Conservation (phyloP, 2,329 filamentous ascomycete species). For the Phaeosphaeriaceae sp. region DNA sequence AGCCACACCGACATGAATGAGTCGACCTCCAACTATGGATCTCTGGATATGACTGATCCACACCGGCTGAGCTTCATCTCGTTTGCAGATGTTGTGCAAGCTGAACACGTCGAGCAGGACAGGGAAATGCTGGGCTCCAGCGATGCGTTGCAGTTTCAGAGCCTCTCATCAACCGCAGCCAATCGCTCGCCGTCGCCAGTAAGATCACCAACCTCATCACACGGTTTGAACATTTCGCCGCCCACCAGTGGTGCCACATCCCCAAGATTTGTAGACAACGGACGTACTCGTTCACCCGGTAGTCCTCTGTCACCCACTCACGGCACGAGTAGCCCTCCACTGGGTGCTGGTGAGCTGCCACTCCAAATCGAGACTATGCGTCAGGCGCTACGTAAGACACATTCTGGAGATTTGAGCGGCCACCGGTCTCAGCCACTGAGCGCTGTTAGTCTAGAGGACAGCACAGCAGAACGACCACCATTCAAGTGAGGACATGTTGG, state of each 20-base stretch:
- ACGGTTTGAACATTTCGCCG: conserved; percentile 71
- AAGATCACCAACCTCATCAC: conserved; percentile 77
- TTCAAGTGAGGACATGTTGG: conserved; percentile 34
- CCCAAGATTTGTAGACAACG: conserved; percentile 73
- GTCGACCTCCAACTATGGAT: conserved; percentile 73
- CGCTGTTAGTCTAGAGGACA: conserved; percentile 48
- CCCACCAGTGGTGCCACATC: conserved; percentile 78
- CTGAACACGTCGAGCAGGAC: conserved; percentile 73
- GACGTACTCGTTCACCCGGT: conserved; percentile 63
- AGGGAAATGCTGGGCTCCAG: conserved; percentile 47
- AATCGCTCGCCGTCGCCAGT: conserved; percentile 79
- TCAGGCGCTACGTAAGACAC: conserved; percentile 84
- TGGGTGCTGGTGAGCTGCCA: conserved; percentile 73
- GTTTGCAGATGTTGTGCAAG: conserved; percentile 92
- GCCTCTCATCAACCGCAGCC: conserved; percentile 64
- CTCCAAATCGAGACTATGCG: conserved; percentile 93
- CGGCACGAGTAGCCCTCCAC: conserved; percentile 60
- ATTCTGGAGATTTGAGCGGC: conserved; percentile 75
- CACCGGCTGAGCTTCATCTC: conserved; percentile 92
- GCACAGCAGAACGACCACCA: conserved; percentile 35
- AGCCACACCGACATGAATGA: conserved; percentile 37
- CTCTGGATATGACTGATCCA: conserved; percentile 77
- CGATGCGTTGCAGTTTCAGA: conserved; percentile 73
- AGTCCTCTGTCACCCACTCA: conserved; percentile 61
- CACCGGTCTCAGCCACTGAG: conserved; percentile 48